These are phyloP conservation scores for Neofusicoccum ribis DNA, from an alignment of 2,329 filamentous ascomycete species.

Conservation along the genomic window DNA sequence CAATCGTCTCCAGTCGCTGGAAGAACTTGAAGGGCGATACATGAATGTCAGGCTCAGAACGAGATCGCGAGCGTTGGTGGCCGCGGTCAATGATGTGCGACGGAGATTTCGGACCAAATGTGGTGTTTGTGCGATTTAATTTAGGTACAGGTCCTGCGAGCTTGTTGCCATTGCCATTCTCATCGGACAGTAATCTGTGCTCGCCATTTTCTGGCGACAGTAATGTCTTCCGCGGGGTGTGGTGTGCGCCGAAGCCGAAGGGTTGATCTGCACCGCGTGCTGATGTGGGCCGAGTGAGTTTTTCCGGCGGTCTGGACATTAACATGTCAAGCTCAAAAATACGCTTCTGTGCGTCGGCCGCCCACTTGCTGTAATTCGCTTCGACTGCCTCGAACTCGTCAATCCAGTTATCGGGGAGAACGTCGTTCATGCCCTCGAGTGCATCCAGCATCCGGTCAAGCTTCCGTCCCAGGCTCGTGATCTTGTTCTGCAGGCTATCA, in stretches of 20 bases:
- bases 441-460: conserved; percentile 85
- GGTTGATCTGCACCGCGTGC: conserved; percentile 19
- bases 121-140: conserved; percentile 17
- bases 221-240: not conserved
- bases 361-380: conserved; percentile 76
- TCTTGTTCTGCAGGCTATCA: conserved; percentile 64
- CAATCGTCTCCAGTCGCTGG: conserved; percentile 12
- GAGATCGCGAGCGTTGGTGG: conserved; percentile 17
- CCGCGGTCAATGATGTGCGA: not conserved
- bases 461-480: conserved; percentile 67
- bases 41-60: conserved; percentile 13
- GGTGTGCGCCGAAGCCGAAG: conserved; percentile 1
- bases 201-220: not conserved
- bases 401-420: conserved; percentile 82
- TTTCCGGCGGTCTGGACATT: conserved; percentile 15
- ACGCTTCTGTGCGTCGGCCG: conserved; percentile 71
- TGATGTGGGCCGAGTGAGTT: conserved; percentile 18
- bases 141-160: conserved; percentile 14
- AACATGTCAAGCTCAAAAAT: conserved; percentile 64
- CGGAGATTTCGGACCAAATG: conserved; percentile 3
- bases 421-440: conserved; percentile 80
- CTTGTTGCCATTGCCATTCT: not conserved
- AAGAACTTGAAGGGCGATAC: conserved; percentile 14
- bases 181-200: conserved; percentile 5
- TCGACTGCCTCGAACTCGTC: conserved; percentile 82